phyloP scores from a whole-genome alignment of 208 protist genomes.

The Trypanosoma caninum region DNA sequence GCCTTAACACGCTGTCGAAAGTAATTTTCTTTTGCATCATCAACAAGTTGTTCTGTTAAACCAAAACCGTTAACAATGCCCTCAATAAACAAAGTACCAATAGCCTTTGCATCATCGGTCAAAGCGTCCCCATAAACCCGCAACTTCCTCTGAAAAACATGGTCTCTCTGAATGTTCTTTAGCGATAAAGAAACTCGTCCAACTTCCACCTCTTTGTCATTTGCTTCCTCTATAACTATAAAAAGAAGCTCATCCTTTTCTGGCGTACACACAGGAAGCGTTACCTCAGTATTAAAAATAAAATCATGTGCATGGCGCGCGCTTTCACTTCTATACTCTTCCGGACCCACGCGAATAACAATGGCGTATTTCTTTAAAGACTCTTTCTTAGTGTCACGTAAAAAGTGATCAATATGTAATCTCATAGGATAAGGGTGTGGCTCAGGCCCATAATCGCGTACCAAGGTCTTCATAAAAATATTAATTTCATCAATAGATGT shows the following conservation, averaged over 20 bases:
- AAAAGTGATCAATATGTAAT: slow-evolving; percentile 27
- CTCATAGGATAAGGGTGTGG: slow-evolving; percentile 32
- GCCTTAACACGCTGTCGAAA: slow-evolving; percentile 22
- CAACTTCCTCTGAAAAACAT: slow-evolving; percentile 27
- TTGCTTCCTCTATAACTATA: slow-evolving; percentile 44
- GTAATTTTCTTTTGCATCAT: slow-evolving; percentile 13
- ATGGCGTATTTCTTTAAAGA: slow-evolving; percentile 13
- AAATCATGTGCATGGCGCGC: slow-evolving; percentile 28
- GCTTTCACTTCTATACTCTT: slow-evolving; percentile 31
- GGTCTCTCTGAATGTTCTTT: slow-evolving; percentile 26
- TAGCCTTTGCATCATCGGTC: slow-evolving; percentile 29
- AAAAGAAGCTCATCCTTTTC: slow-evolving; percentile 42
- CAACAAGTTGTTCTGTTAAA: slow-evolving; percentile 14
- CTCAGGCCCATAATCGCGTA: slow-evolving; percentile 59
- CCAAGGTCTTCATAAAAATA: slow-evolving; percentile 50
- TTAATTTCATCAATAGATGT: slow-evolving; percentile 50
- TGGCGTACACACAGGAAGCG: slow-evolving; percentile 40
- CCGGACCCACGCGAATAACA: slow-evolving; percentile 41
- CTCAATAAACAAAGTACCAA: slow-evolving; percentile 54
- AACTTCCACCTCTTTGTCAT: slow-evolving; percentile 47
- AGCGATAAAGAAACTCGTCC: slow-evolving; percentile 52
- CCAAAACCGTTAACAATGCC: slow-evolving; percentile 52
- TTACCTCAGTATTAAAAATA: slow-evolving; percentile 36
- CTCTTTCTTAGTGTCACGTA: background rate
- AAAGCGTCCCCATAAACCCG: slow-evolving; percentile 49